Base-by-base conservation (phyloP, 495 filamentous ascomycete species). In the Trichoderma virens region DNA sequence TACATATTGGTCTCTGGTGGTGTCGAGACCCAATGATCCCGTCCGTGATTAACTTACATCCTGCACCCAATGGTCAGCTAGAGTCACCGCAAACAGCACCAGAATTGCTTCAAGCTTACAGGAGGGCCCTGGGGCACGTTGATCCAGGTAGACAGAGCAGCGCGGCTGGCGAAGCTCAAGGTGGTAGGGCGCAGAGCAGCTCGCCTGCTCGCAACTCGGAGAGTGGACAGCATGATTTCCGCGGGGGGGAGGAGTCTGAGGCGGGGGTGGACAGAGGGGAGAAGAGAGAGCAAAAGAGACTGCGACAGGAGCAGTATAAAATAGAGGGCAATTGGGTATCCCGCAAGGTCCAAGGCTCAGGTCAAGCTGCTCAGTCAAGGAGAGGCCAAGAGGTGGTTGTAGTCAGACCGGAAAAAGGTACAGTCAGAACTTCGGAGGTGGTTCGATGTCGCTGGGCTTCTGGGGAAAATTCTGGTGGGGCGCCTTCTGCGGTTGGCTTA, bases 51-150 rank as follows among this genome's bases (percentile, higher is more conserved):
- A 70, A 83, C 85, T 80, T 77, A 87, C 85, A 85, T 87, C 85
- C 85, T 86, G 74, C 56, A 68, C 4, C 5, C 64, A 35, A 23
- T 30, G 14, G 51, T 56, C 6, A 56, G 51, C 25, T 20, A 30
- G 23, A 14, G 43, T 3, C 51, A 13, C 28, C 23, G 7, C 11
- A 0, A n/a, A 30, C 43, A 23, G 9, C 18, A 8, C 43, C 43
- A 30, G 25, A 5, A 3, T 30, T 8, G 27, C 0, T 30, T 0
- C 20, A 28, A 27, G 69, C 90, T 78, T 85, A 96, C 92, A 70
- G 92, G 92, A 81, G 93, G 92, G 65, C 92, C 92, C 80, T 96
- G 91, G 69, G 91, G 88, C 59, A 96, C 90, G 65, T 90, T 88
- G 67, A 89, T 84, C 92, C 92, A 97, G 56, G 90, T 88, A 43